phyloP scores from a whole-genome alignment of 768 basidiomycete genomes.

The Leccinum imitatum region DNA sequence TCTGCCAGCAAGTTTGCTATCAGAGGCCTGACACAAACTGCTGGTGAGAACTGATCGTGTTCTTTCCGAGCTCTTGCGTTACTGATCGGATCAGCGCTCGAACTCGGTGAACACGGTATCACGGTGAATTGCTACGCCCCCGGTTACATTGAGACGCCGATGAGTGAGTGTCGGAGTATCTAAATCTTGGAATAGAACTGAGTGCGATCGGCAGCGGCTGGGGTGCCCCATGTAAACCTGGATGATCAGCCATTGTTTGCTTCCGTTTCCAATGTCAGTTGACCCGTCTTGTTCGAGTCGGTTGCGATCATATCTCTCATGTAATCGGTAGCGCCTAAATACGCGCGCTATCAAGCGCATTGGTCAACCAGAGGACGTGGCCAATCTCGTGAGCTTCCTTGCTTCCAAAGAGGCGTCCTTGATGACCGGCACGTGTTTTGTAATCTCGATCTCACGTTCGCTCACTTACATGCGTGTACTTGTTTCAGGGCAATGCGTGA shows the following conservation, averaged over 20 bases:
- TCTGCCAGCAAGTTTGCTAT: slow-evolving; percentile 42
- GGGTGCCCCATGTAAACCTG: too few relatives aligned
- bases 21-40: slow-evolving; percentile 40
- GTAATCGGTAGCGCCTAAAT: not conserved
- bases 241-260: not conserved
- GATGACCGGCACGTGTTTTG: not conserved
- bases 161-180: not conserved
- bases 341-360: not conserved
- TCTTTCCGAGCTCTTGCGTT: not conserved
- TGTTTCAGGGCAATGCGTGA: not conserved
- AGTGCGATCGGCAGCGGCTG: not conserved
- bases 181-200: not conserved
- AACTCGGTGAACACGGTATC: not conserved
- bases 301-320: not conserved
- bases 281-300: not conserved
- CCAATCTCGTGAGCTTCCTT: not conserved
- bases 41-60: slow-evolving; percentile 25
- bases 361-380: not conserved
- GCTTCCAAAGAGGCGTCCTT: not conserved
- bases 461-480: not conserved
- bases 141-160: not conserved
- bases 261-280: not conserved
- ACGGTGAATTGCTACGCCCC: not conserved
- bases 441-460: not conserved
- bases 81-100: not conserved